Conservation (phyloP, 768 basidiomycete species). For the Lentinus tigrinus region DNA sequence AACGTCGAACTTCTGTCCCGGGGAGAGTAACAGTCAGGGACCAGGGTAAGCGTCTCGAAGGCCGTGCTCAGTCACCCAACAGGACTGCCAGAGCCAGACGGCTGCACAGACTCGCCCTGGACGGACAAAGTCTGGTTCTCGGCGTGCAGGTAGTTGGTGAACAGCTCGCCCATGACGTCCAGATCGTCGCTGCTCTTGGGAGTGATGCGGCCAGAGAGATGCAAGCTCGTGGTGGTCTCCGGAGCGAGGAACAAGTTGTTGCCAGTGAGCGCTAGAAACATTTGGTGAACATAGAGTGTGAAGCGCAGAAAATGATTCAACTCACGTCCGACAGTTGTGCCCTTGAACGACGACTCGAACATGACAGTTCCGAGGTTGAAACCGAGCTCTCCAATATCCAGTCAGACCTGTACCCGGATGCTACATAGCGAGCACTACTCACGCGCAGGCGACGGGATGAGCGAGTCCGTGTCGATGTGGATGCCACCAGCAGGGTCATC, state of each 20-base stretch:
- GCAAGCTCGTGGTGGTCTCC: constrained; percentile 43
- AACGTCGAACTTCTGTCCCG: constrained; percentile 55
- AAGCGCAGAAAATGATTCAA: neutral
- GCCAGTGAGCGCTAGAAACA: constrained; percentile 49
- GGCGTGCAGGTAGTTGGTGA: constrained; percentile 63
- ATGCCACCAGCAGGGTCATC: constrained; percentile 71
- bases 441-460: constrained; percentile 68
- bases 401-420: neutral
- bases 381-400: constrained; percentile 52
- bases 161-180: constrained; percentile 56
- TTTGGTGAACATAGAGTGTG: neutral
- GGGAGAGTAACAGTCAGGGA: constrained; percentile 61
- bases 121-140: constrained; percentile 61
- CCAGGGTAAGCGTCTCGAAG: constrained; percentile 63
- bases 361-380: constrained; percentile 65
- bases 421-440: constrained; percentile 27
- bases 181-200: constrained; percentile 57
- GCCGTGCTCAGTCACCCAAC: constrained; percentile 70
- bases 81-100: constrained; percentile 41
- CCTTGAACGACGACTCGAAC: constrained; percentile 62
- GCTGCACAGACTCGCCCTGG: constrained; percentile 59
- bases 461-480: constrained; percentile 63
- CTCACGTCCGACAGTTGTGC: constrained; percentile 61
- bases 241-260: constrained; percentile 50
- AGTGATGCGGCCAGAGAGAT: constrained; percentile 62